These are phyloP conservation scores for Nothophoma quercina DNA, from an alignment of 2,329 filamentous ascomycete genomes.

Conservation along the genomic window DNA sequence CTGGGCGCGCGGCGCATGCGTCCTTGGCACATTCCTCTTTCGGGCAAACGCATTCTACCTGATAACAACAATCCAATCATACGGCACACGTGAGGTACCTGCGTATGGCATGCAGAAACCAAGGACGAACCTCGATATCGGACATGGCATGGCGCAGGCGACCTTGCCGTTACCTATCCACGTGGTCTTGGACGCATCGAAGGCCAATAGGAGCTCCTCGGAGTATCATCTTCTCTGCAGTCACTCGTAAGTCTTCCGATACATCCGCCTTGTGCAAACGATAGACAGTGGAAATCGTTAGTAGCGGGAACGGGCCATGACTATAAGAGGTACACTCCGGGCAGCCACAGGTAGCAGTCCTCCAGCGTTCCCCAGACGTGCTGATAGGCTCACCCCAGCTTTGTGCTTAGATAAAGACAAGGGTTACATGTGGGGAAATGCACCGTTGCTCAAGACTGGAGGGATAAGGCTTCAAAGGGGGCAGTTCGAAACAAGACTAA, in stretches of 20 bases:
- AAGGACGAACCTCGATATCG: conserved; percentile 25
- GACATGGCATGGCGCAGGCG: conserved; percentile 3
- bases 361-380: not conserved
- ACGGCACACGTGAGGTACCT: conserved; percentile 33
- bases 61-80: conserved; percentile 41
- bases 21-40: conserved; percentile 36
- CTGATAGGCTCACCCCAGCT: too few relatives aligned
- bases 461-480: too few relatives aligned
- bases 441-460: too few relatives aligned
- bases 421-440: too few relatives aligned
- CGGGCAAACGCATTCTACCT: conserved; percentile 17
- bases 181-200: conserved; percentile 6
- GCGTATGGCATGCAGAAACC: conserved; percentile 16
- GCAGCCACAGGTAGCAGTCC: not conserved
- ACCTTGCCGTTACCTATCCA: conserved; percentile 8
- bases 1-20: conserved; percentile 24
- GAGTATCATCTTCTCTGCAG: not conserved
- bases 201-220: not conserved
- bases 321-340: not conserved
- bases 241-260: not conserved
- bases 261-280: not conserved
- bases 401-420: too few relatives aligned
- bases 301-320: not conserved
- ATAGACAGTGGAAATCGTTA: not conserved
- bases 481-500: too few relatives aligned